phyloP scores from a whole-genome alignment of 208 protist genomes.

The Acanthamoeba sp. region DNA sequence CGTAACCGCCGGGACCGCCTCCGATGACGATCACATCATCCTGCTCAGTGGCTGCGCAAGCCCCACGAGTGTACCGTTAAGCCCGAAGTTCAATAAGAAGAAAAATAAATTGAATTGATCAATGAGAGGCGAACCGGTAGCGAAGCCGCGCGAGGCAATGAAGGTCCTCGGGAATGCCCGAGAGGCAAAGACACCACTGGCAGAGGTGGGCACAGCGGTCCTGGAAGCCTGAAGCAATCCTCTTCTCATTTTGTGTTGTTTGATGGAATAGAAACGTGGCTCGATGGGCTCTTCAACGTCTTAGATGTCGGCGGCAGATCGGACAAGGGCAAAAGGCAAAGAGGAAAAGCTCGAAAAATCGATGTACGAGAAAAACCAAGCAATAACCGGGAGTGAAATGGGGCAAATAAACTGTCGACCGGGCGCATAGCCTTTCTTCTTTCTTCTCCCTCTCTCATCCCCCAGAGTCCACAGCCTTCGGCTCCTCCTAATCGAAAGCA shows the following conservation, averaged over 20 bases:
- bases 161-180: neutral
- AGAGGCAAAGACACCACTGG: constrained; percentile 12
- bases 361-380: neutral
- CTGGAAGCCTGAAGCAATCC: neutral
- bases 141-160: neutral
- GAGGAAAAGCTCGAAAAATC: neutral
- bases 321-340: neutral
- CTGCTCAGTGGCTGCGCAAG: constrained; percentile 72
- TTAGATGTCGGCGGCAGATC: neutral
- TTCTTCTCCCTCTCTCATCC: constrained; percentile 52
- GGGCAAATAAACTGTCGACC: neutral
- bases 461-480: constrained; percentile 31
- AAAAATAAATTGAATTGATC: neutral
- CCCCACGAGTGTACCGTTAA: neutral
- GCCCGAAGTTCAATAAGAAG: neutral
- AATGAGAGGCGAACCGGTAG: neutral
- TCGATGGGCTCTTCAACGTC: neutral
- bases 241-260: constrained; percentile 1
- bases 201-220: neutral
- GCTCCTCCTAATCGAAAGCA: neutral
- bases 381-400: neutral
- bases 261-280: neutral
- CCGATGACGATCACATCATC: constrained; percentile 99
- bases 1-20: constrained; percentile 99
- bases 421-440: neutral